Conservation (phyloP, 1,284 basidiomycete genomes). For the Sporisorium reilianum region DNA sequence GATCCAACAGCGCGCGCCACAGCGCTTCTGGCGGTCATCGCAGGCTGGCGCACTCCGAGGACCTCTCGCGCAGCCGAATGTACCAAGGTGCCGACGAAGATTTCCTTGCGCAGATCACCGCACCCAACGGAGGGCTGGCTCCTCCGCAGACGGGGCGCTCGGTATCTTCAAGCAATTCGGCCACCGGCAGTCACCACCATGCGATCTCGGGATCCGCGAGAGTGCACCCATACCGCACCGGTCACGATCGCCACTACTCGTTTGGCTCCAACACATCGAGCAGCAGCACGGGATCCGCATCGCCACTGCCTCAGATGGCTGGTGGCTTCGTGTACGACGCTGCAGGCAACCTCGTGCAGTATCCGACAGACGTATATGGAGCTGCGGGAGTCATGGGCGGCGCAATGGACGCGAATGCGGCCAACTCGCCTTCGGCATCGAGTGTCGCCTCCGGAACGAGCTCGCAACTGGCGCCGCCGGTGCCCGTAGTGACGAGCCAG, state of each 20-base stretch:
- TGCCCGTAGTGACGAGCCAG: conserved; percentile 80
- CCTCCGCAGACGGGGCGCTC: conserved; percentile 49
- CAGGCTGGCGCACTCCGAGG: conserved; percentile 56
- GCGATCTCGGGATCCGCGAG: conserved; percentile 31
- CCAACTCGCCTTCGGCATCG: conserved; percentile 28
- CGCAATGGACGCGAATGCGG: conserved; percentile 22
- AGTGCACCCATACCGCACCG: conserved; percentile 47
- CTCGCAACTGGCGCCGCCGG: conserved; percentile 37
- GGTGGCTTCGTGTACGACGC: conserved; percentile 29
- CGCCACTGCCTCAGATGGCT: conserved; percentile 32
- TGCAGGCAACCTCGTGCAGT: conserved; percentile 33
- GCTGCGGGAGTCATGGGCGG: conserved; percentile 15
- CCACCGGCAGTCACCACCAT: conserved; percentile 20
- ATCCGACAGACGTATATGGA: conserved; percentile 29
- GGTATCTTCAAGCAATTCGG: conserved; percentile 29
- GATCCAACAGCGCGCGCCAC: conserved; percentile 33
- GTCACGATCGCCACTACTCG: conserved; percentile 54
- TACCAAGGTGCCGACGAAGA: conserved; percentile 46
- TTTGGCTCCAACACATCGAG: conserved; percentile 50
- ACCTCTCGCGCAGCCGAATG: conserved; percentile 51
- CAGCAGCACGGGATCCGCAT: conserved; percentile 43
- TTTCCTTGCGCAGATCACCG: conserved; percentile 57
- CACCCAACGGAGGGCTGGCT: conserved; percentile 58
- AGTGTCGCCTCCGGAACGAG: conserved; percentile 36
- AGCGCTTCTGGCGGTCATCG: conserved; percentile 42